These are phyloP conservation scores for Cercophora scortea DNA, from an alignment of 495 filamentous ascomycete genomes.

Conservation along the genomic window DNA sequence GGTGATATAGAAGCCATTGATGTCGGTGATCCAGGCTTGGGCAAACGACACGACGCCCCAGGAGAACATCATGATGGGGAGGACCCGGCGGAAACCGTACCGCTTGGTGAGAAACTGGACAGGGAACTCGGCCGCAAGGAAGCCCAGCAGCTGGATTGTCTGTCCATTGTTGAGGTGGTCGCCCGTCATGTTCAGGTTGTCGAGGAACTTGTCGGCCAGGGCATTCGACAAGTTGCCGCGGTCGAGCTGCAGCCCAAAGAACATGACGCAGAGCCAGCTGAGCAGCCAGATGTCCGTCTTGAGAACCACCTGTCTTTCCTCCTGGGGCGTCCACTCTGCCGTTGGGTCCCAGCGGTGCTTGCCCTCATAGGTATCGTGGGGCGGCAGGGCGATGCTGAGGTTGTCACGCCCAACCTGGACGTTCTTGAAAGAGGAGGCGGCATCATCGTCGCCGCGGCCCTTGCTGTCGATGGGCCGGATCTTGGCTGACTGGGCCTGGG, in stretches of 20 bases:
- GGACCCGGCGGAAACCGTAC: conserved; percentile 35
- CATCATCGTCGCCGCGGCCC: background rate
- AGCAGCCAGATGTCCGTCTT: conserved; percentile 32
- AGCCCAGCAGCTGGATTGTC: conserved; percentile 34
- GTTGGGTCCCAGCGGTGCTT: conserved; percentile 38
- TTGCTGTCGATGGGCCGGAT: background rate
- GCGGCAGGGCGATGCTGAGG: conserved; percentile 15
- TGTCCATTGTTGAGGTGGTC: conserved; percentile 37
- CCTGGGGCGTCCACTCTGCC: conserved; percentile 11
- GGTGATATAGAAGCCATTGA: conserved; percentile 28
- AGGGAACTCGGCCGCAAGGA: conserved; percentile 39
- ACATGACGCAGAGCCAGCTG: conserved; percentile 36
- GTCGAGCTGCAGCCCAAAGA: conserved; percentile 35
- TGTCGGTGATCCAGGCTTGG: conserved; percentile 28
- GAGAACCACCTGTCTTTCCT: conserved; percentile 37
- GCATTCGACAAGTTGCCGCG: conserved; percentile 34
- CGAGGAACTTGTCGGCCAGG: conserved; percentile 31
- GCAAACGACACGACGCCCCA: conserved; percentile 35
- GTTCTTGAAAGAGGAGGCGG: background rate
- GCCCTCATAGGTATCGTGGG: conserved; percentile 32
- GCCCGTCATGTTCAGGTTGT: conserved; percentile 28
- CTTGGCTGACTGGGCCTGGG: background rate
- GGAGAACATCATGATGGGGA: conserved; percentile 35
- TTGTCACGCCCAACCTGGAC: conserved; percentile 10
- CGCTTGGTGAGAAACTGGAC: conserved; percentile 38